These are phyloP conservation scores for Pichia pseudocactophila DNA, from an alignment of 805 yeast genomes.

Conservation along the genomic window DNA sequence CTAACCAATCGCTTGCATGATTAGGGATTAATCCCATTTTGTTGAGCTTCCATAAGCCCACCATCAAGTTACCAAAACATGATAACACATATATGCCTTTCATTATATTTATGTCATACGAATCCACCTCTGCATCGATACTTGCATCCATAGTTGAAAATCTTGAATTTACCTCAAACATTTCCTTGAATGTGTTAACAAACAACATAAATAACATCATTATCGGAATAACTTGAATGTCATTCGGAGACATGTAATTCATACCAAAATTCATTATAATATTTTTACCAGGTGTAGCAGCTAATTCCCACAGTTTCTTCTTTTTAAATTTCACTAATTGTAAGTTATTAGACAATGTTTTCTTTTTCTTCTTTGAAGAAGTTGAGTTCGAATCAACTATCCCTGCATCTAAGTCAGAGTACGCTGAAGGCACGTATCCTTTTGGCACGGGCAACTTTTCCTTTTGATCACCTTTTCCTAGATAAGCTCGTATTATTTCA, in stretches of 20 bases:
- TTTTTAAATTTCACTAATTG: constrained; percentile 32
- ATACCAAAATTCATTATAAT: constrained; percentile 87
- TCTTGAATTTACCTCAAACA: constrained; percentile 44
- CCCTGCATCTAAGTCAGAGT: not conserved
- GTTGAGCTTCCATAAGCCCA: constrained; percentile 80
- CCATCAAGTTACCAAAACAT: constrained; percentile 47
- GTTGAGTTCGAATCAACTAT: not conserved
- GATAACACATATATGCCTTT: constrained; percentile 26
- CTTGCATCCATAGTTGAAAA: constrained; percentile 31
- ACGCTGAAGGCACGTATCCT: not conserved
- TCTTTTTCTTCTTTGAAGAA: not conserved
- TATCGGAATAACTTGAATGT: constrained; percentile 83
- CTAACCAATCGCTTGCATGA: constrained; percentile 81
- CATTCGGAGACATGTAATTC: constrained; percentile 89
- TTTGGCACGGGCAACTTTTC: not conserved
- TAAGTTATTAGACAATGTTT: constrained; percentile 8
- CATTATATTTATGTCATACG: constrained; percentile 19
- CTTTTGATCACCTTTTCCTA: not conserved
- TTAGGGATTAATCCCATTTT: constrained; percentile 89
- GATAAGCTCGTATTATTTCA: not conserved
- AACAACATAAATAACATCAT: constrained; percentile 83
- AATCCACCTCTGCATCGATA: constrained; percentile 8
- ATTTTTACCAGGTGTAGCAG: constrained; percentile 67
- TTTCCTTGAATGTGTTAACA: constrained; percentile 67
- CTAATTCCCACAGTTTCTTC: constrained; percentile 82